Evolutionary conservation across 1,284 basidiomycete genomes (phyloP).

Genomic region (Ceraceosorus guamensis): DNA sequence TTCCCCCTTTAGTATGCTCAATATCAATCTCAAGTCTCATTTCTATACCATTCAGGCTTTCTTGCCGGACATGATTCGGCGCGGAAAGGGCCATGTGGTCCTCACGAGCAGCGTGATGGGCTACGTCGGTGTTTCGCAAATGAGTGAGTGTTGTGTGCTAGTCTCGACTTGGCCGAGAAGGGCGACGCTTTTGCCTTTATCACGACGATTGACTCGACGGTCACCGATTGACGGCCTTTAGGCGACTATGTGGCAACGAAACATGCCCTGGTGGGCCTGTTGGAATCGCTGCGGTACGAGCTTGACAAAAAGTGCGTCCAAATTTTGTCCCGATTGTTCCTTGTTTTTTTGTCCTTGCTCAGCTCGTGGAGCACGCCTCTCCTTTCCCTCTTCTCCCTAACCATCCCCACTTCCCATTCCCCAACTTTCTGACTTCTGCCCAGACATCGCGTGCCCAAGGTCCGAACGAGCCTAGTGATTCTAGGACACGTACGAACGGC

Average conservation of each 20-base stretch:
- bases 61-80: conserved; percentile 73
- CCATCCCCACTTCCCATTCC: no score
- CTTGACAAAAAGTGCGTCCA: conserved; percentile 26
- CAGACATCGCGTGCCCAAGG: conserved; percentile 17
- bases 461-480: conserved; percentile 35
- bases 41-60: conserved; percentile 85
- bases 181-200: background rate
- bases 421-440: conserved; percentile 2
- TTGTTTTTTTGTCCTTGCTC: no score
- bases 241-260: conserved; percentile 46
- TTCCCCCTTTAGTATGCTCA: conserved; percentile 55
- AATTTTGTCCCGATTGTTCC: no score
- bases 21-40: conserved; percentile 75
- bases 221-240: background rate
- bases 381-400: no score
- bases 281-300: conserved; percentile 43
- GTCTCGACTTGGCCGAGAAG: background rate
- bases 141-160: conserved; percentile 57
- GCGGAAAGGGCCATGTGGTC: conserved; percentile 73
- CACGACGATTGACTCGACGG: background rate
- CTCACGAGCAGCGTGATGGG: conserved; percentile 61
- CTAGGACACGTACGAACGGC: conserved; percentile 35
- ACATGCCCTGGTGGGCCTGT: conserved; percentile 43
- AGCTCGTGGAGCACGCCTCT: no score
- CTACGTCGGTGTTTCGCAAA: conserved; percentile 63